These are phyloP conservation scores for Nicotiana paniculata DNA, from an alignment of 257 asterid genomes.

Conservation along the genomic window DNA sequence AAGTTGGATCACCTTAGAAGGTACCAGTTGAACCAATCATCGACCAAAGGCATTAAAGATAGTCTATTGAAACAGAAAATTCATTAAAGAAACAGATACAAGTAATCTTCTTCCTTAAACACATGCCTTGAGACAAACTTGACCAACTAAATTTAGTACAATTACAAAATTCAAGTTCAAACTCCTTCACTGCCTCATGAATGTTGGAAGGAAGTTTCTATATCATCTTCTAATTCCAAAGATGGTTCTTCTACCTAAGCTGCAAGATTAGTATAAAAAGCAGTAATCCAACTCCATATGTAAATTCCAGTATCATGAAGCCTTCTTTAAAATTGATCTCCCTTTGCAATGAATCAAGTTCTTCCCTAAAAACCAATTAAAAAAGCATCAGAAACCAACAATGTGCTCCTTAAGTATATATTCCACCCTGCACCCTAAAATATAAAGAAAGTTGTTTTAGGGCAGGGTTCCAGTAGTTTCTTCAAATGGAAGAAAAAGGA, in stretches of 20 bases:
- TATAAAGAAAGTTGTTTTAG: neutral
- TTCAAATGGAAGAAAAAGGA: neutral
- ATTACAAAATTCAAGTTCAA: slow-evolving; percentile 2
- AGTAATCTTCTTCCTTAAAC: neutral
- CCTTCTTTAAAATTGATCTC: neutral
- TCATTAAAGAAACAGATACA: neutral
- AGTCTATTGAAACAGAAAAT: neutral
- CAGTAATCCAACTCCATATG: neutral
- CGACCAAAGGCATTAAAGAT: neutral
- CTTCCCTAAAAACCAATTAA: neutral
- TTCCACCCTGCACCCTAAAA: slow-evolving; percentile 1
- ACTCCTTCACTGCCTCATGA: neutral
- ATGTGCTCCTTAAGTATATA: neutral
- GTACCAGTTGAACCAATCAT: neutral
- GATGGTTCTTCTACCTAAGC: slow-evolving; percentile 3
- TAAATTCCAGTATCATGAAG: neutral
- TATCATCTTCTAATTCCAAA: neutral
- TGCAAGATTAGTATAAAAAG: neutral
- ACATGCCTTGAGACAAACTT: neutral
- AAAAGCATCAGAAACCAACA: neutral
- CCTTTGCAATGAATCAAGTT: slow-evolving; percentile 1
- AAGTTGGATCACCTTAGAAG: neutral
- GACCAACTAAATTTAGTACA: neutral
- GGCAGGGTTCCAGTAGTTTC: neutral
- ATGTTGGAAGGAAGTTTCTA: neutral